phyloP scores from a whole-genome alignment of 106 monocot genomes.

The Posidonia australis region DNA sequence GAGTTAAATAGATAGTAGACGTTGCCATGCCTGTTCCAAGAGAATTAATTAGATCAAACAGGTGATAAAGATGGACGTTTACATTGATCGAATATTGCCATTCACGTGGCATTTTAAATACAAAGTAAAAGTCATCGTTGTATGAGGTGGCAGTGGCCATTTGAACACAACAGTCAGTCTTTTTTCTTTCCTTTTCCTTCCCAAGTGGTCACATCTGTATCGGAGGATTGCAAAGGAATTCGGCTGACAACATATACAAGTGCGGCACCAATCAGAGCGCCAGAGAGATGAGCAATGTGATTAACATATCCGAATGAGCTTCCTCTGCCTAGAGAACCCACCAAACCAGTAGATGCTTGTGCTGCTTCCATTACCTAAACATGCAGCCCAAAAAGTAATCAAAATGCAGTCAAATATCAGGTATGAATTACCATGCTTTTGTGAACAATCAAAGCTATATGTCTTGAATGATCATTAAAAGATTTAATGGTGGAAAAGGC shows the following conservation, averaged over 20 bases:
- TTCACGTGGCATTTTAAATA: too few species aligned
- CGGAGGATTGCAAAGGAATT: slow-evolving; percentile 32
- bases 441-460: background rate
- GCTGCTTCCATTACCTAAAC: slow-evolving; percentile 75
- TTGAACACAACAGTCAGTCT: background rate
- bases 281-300: slow-evolving; percentile 86
- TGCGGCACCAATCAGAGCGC: slow-evolving; percentile 75
- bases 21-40: too few species aligned
- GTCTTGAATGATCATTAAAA: background rate
- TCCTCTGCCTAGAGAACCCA: slow-evolving; percentile 26
- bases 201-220: background rate
- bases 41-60: too few species aligned
- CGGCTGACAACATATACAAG: slow-evolving; percentile 44
- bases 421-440: background rate
- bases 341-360: slow-evolving; percentile 55
- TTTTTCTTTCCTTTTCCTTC: slow-evolving; percentile 1
- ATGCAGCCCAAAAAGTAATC: background rate
- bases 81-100: too few species aligned
- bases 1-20: too few species aligned
- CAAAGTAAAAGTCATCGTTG: too few species aligned
- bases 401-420: background rate
- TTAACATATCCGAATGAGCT: slow-evolving; percentile 48
- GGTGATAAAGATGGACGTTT: too few species aligned
- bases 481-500: too few species aligned
- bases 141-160: too few species aligned